Evolutionary conservation across 2,329 filamentous ascomycete species (phyloP), one percentile per base, ranked within the genome.

Genomic region (Colletotrichum chrysophilum): DNA sequence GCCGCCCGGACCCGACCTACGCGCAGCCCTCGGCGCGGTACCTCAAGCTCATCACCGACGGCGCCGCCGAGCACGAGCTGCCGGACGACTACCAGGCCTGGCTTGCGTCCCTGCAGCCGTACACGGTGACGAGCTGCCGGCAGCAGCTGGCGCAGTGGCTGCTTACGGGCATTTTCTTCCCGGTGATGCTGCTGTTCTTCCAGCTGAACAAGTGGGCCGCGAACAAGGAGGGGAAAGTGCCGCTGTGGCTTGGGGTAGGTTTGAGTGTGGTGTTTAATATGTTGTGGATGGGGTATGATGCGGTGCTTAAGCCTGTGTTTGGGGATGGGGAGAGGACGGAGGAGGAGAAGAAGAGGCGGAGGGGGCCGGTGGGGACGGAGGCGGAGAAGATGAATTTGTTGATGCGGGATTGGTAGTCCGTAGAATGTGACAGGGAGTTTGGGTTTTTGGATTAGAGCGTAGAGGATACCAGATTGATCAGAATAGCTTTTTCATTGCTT

Each of bases 11-110:
- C 69, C 89, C 92, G 2, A 89, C 89, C 73, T 96, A 96, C 80
- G 94, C 96, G 0, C 95, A 98, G 84, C 91, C 97, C 0, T 98
- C 95, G 3, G 88, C 91, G 58, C 93, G 97, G 14, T 98, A 99
- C 83, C 87, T 98, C 28, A 93, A 93, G 76, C 89, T 98, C 66
- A 91, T 99, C 79, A 91, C 89, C 16, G 91, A 93, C 78, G 97
- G 97, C 18, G 96, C 95, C 0, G 86, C 87, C 3, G 96, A 98
- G 83, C 94, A 97, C 82, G 87, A 89, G n/a, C 88, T 99, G 1
- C 97, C 97, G 0, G 84, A 89, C 7, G 93, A 94, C 70, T 99
- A 98, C 81, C 93, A 93, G 79, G 86, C 87, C 3, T 98, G 96
- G 83, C 88, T 99, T 5, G 86, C 89, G 9, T 85, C 89, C 16